phyloP scores from a whole-genome alignment of 2,329 filamentous ascomycete species.

The Epichloe coenophiala region DNA sequence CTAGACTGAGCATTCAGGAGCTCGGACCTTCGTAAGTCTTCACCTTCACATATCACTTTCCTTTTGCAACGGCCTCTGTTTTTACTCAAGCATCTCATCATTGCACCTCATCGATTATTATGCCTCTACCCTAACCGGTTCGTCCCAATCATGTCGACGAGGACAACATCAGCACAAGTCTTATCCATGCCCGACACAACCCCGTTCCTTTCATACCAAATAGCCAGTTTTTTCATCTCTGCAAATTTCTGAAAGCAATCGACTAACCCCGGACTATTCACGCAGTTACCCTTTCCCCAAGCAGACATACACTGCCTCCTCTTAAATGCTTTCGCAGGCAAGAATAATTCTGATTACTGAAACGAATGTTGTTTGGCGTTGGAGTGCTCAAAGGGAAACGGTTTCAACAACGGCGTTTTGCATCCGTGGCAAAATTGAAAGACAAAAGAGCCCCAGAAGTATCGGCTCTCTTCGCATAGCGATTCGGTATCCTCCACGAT shows the following conservation, averaged over 20 bases:
- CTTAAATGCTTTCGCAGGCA: slow-evolving; percentile 16
- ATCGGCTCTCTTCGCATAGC: slow-evolving; percentile 20
- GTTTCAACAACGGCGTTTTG: slow-evolving; percentile 43
- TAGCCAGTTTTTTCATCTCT: background rate
- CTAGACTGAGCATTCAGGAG: slow-evolving; percentile 85
- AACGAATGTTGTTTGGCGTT: slow-evolving; percentile 27
- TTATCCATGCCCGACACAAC: background rate
- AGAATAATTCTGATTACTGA: slow-evolving; percentile 2
- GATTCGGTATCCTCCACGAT: slow-evolving; percentile 31
- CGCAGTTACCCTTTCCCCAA: slow-evolving; percentile 69
- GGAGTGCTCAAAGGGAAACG: slow-evolving; percentile 26
- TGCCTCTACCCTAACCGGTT: background rate
- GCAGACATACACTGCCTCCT: slow-evolving; percentile 51
- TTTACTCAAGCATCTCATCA: background rate
- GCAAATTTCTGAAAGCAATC: slow-evolving; percentile 1
- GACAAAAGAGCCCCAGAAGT: slow-evolving; percentile 9
- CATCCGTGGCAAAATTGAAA: slow-evolving; percentile 16
- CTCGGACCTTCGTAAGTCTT: slow-evolving; percentile 84
- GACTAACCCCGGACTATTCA: slow-evolving; percentile 4
- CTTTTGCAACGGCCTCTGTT: background rate
- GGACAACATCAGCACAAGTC: background rate
- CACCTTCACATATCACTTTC: slow-evolving; percentile 1
- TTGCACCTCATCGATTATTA: background rate
- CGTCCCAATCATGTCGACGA: background rate
- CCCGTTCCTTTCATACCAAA: background rate